phyloP scores from a whole-genome alignment of 2,329 filamentous ascomycete genomes.

The Pseudogymnoascus sp. region DNA sequence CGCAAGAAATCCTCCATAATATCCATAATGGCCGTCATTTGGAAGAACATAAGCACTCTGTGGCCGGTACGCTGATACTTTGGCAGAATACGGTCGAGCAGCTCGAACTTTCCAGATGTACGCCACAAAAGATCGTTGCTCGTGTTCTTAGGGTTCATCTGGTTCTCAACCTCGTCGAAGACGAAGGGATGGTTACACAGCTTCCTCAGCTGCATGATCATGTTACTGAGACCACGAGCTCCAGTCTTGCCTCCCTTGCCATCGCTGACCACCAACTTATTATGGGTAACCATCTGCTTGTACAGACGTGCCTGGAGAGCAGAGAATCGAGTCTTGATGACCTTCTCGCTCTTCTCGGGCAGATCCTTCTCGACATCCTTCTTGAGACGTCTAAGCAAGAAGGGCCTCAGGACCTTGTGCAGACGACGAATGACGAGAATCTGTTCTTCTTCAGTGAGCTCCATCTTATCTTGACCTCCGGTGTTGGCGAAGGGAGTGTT shows the following conservation, averaged over 20 bases:
- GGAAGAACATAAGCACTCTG: constrained; percentile 98
- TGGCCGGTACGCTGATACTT: constrained; percentile 89
- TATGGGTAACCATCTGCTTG: constrained; percentile 94
- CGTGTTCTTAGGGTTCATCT: constrained; percentile 83
- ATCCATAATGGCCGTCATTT: constrained; percentile 99
- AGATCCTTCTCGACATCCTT: constrained; percentile 99
- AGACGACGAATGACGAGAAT: constrained; percentile 95
- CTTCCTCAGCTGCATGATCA: constrained; percentile 99
- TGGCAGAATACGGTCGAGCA: constrained; percentile 82
- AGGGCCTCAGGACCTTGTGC: constrained; percentile 94
- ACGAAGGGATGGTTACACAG: constrained; percentile 99
- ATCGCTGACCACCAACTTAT: constrained; percentile 88
- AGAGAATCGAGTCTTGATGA: constrained; percentile 98
- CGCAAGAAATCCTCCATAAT: constrained; percentile 99
- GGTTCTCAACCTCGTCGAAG: constrained; percentile 94
- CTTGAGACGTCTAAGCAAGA: constrained; percentile 96
- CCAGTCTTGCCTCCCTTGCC: constrained; percentile 92
- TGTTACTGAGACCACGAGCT: constrained; percentile 93
- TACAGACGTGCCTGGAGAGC: constrained; percentile 87
- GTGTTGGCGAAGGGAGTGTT: constrained; percentile 99
- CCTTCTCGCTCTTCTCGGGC: constrained; percentile 97
- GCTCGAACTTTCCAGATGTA: constrained; percentile 92
- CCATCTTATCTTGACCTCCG: constrained; percentile 96
- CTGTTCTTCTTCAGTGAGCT: constrained; percentile 98
- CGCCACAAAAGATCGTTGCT: constrained; percentile 95